Conservation (phyloP, 2,329 filamentous ascomycete genomes). For the Talaromyces funiculosus region DNA sequence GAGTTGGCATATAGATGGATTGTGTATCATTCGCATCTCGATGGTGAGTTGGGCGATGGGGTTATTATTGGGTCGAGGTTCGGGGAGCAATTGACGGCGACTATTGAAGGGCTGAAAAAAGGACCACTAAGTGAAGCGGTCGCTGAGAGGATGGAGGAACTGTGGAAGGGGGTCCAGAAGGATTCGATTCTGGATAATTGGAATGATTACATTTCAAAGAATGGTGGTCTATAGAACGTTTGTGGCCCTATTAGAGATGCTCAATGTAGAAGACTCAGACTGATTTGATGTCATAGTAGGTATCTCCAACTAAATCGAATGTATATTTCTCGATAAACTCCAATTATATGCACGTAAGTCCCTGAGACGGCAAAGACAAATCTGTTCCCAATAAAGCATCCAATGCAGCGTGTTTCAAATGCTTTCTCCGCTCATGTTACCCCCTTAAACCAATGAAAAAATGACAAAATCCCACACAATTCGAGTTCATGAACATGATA, state of each 20-base stretch:
- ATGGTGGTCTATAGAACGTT: neutral
- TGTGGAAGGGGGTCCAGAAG: slow-evolving; percentile 11
- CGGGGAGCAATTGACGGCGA: neutral
- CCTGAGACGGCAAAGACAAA: neutral
- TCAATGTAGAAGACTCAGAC: neutral
- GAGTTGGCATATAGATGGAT: slow-evolving; percentile 32
- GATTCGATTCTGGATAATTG: slow-evolving; percentile 11
- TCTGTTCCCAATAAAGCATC: neutral
- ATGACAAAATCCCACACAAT: neutral
- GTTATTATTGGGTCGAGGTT: slow-evolving; percentile 24
- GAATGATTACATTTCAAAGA: slow-evolving; percentile 1
- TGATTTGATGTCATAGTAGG: neutral
- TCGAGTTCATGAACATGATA: neutral
- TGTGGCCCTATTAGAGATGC: too few species aligned
- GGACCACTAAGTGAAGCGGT: slow-evolving; percentile 1
- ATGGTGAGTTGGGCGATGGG: slow-evolving; percentile 24
- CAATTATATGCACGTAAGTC: slow-evolving; percentile 8
- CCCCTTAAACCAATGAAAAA: neutral
- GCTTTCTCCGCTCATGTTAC: slow-evolving; percentile 5
- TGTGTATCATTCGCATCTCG: slow-evolving; percentile 23
- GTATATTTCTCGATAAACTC: slow-evolving; percentile 5
- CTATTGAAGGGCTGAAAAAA: neutral
- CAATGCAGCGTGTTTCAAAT: slow-evolving; percentile 8
- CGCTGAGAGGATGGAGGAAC: slow-evolving; percentile 1
- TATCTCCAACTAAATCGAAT: neutral